Evolutionary conservation across 108 stramenopile genomes (phyloP), one percentile per base, ranked within the genome.

Genomic region (Parietichytrium sp.): DNA sequence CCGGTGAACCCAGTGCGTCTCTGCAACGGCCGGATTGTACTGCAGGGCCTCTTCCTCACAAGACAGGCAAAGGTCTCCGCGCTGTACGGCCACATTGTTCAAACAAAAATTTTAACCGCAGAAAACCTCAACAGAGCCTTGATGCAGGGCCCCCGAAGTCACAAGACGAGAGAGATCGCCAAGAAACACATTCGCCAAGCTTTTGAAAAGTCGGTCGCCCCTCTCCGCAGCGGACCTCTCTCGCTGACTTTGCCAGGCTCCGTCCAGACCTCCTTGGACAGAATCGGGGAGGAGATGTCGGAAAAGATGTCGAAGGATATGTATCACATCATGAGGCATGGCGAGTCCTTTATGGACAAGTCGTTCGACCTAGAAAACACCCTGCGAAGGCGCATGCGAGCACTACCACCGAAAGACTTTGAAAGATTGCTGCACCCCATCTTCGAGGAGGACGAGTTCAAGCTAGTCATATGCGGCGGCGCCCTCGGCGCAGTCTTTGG

Each of bases 401-500:
- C 54, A 18, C 45, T 96, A 54, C 85, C 91, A 7, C 86, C 93
- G n/a, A 61, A 80, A 3, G 93, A 95, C 27, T 96, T 96, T 85
- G 97, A 98, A 81, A 88, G 93, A 1, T 93, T 98, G 15, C 83
- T 96, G 30, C 96, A 95, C 77, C 95, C 96, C 16, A 93, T 94
- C 42, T 96, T 96, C 85, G 92, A 96, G 85, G 94, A 94, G 82
- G 96, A 96, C 81, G 96, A 96, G 90, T 90, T 91, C 36, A 90
- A 93, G 54, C 88, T 96, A 29, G 95, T 96, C 81, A 55, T 93
- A 6, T 92, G 94, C 15, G 96, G 96, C 49, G 96, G 92, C 25
- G 90, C 93, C 12, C 82, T 96, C 16, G 96, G 96, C 29, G 81
- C 87, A 16, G 61, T 89, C 7, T 93, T 93, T n/a, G 96, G 95